Percentiles rank a stretch among this genome's conserved stretches.
Evolutionary conservation across 2,329 filamentous ascomycete genomes (phyloP).

Genomic region (Sodiomyces alkalinus): DNA sequence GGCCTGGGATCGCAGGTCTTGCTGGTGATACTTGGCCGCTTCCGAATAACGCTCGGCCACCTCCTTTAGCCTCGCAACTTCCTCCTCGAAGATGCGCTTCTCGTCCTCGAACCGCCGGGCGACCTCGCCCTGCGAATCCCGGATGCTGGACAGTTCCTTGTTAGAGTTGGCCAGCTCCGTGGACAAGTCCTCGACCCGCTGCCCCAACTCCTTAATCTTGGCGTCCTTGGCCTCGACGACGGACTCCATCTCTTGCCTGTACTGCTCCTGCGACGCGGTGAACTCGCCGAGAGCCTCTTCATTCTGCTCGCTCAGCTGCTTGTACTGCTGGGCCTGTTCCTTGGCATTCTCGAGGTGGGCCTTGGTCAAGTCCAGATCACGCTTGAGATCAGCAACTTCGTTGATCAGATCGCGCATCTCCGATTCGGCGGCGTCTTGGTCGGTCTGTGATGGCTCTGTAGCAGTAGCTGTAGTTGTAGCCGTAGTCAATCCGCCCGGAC

Average conservation of each 20-base stretch:
- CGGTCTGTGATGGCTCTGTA: slow-evolving; percentile 24
- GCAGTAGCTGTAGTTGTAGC: too few species aligned
- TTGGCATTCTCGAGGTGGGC: slow-evolving; percentile 70
- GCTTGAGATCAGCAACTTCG: slow-evolving; percentile 74
- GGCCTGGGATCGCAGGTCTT: slow-evolving; percentile 84
- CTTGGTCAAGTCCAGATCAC: slow-evolving; percentile 68
- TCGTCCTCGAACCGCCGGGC: slow-evolving; percentile 63
- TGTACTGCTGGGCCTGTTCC: slow-evolving; percentile 74
- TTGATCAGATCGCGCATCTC: slow-evolving; percentile 67
- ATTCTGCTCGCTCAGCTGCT: slow-evolving; percentile 68
- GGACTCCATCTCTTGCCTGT: slow-evolving; percentile 70
- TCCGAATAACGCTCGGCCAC: slow-evolving; percentile 68
- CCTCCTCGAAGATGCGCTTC: slow-evolving; percentile 61
- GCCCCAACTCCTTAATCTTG: slow-evolving; percentile 66
- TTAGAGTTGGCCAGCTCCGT: slow-evolving; percentile 70
- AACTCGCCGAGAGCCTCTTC: slow-evolving; percentile 78
- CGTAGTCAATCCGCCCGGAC: slow-evolving; percentile 30
- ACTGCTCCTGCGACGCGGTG: slow-evolving; percentile 69
- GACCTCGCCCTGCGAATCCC: slow-evolving; percentile 66
- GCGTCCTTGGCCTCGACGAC: slow-evolving; percentile 62
- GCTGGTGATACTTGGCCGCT: slow-evolving; percentile 71
- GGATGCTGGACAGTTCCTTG: slow-evolving; percentile 63
- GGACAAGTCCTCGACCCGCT: slow-evolving; percentile 71
- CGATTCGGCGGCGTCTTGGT: slow-evolving; percentile 34
- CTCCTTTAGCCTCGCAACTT: slow-evolving; percentile 69